Evolutionary conservation across 192 early-diverging fungal species (phyloP), one percentile per base, ranked within the genome.

Genomic region (Mortierella claussenii): DNA sequence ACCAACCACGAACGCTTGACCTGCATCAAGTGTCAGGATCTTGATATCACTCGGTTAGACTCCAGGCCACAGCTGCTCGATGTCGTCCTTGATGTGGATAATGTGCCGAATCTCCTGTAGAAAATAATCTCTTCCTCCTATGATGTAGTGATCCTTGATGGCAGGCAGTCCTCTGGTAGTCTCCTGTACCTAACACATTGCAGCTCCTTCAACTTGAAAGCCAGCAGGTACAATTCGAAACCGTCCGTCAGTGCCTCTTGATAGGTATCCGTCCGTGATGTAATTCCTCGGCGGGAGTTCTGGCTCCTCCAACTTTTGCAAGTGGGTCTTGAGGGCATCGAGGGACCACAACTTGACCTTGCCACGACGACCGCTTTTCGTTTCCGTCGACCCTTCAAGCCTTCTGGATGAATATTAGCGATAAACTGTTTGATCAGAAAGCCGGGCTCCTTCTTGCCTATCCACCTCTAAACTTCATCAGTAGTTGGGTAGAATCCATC

Each of bases 21-120:
- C 63, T 18, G 43, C 64, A 55, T 66, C 64, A 15, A 66, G 33
- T 8, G 64, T 56, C 2, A 66, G 31, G 33, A 56, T 49, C 64
- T 57, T 56, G 44, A 57, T 56, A 5, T 31, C n/a, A 13, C 18
- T 3, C 20, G 37, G 37, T 13, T 31, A 12, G 17, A 53, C 44
- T 31, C 31, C 33, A 26, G 45, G 64, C 52, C 33, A 55, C 20
- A 49, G 32, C 40, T 18, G 12, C 18, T 20, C 40, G 18, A 66
- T 34, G 13, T 56, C 64, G 18, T 55, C 52, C 32, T 66, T 47
- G 31, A 3, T 37, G 13, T 26, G 4, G 17, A 57, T 10, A 4
- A 66, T 24, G 24, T 57, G 0, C 17, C 54, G 54, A 27, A 50
- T 57, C 26, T 50, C 65, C 6, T 10, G 28, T 2, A 50, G 45